A percentile compares a stretch with the other conserved stretches of the same genome.
Evolutionary conservation across 2,329 filamentous ascomycete species (phyloP).

Genomic region (Cadophora luteo-olivacea): DNA sequence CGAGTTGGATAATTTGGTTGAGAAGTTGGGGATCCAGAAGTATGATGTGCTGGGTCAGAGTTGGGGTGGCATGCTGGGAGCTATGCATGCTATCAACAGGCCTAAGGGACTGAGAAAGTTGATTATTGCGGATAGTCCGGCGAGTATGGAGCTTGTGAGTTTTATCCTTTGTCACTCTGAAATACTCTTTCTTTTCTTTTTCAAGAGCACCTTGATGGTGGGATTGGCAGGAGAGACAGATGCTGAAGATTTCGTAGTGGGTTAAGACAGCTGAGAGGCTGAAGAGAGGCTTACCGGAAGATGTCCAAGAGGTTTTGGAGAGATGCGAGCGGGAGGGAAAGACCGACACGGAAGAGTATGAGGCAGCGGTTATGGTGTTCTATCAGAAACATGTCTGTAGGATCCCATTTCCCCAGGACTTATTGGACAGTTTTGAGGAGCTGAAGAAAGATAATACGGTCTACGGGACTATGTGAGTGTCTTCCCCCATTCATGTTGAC

Average conservation of each 20-base stretch:
- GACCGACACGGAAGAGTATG: slow-evolving; percentile 32
- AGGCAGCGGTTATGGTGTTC: slow-evolving; percentile 32
- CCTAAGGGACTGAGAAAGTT: slow-evolving; percentile 48
- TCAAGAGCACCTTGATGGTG: neutral
- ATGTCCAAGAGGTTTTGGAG: slow-evolving; percentile 31
- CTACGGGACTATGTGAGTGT: slow-evolving; percentile 24
- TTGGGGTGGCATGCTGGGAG: slow-evolving; percentile 60
- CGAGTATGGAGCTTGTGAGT: slow-evolving; percentile 31
- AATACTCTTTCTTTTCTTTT: neutral
- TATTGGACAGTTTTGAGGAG: slow-evolving; percentile 32
- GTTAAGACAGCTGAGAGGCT: slow-evolving; percentile 24
- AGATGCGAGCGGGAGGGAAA: slow-evolving; percentile 33
- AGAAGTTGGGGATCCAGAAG: slow-evolving; percentile 48
- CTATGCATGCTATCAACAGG: slow-evolving; percentile 49
- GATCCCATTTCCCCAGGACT: slow-evolving; percentile 30
- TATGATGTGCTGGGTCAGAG: slow-evolving; percentile 57
- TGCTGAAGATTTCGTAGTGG: neutral
- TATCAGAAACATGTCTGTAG: slow-evolving; percentile 33
- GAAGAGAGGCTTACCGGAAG: slow-evolving; percentile 27
- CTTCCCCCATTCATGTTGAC: neutral
- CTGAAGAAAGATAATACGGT: slow-evolving; percentile 35
- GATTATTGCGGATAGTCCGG: slow-evolving; percentile 45
- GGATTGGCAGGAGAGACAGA: neutral
- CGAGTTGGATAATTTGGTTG: slow-evolving; percentile 57
- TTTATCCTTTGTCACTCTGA: neutral